Base-by-base conservation (phyloP, 2,329 filamentous ascomycete genomes). In the Metarhizium humberi region DNA sequence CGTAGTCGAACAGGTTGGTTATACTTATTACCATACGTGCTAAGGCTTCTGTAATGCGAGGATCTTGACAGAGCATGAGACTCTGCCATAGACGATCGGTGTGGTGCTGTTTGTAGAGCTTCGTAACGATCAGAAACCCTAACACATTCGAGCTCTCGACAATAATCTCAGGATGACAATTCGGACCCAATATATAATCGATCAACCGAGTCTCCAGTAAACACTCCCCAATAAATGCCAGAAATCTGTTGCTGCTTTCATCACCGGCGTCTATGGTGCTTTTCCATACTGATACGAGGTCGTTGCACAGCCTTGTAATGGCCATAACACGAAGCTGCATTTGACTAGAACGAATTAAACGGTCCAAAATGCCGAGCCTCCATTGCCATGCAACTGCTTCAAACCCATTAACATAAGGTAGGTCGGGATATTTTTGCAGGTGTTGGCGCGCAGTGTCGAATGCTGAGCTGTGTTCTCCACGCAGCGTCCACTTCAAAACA, bases 101-200 rank as follows among this genome's bases (percentile, higher is more conserved):
- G 64, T 95, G 87, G 20, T 78, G 71, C 38, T 83, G 70, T 0
- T 80, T 82, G 69, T 92, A 96, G 14, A 83, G 86, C 54, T 79
- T 78, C 0, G 89, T 94, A 14, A 94, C 87, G 25, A 90, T 81
- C 52, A 97, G 76, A 64, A 97, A 97, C 1, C 89, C 89, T 50
- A 96, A 77, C 53, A 97, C 88, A 59, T 96, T 95, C 45, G 80
- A 79, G 64, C 89, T 89, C 61, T 91, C 84, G 40, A 80, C 78
- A 20, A 95, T 94, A 53, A 97, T 83, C 65, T 96, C 91, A 1
- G 92, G 90, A 65, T 97, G 94, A 36, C 92, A 96, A 55, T 91
- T 91, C 14, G 92, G 85, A 2, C 92, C 90, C 52, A 96, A 81
- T 49, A 99, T 84, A 69, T 96, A 97, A 57, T 91, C 84, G 29